Percentiles rank a stretch among this genome's conserved stretches.
Evolutionary conservation across 306 rosid genomes (phyloP).

Genomic region (Castanea crenata): DNA sequence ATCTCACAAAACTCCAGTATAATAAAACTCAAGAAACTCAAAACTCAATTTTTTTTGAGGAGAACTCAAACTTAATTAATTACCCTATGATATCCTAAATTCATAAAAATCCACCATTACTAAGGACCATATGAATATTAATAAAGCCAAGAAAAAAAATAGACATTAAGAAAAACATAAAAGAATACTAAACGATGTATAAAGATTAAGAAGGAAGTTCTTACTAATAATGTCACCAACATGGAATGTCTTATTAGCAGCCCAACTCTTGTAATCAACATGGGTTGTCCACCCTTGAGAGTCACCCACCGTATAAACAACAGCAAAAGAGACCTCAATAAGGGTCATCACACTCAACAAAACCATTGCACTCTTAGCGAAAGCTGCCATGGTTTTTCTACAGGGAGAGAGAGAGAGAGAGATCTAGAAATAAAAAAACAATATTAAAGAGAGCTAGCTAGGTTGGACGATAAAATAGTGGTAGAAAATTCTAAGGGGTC

Average conservation of each 20-base stretch:
- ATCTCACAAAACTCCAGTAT: too few relatives aligned
- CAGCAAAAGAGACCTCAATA: not conserved
- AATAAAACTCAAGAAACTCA: too few relatives aligned
- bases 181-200: too few relatives aligned
- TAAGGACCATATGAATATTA: not conserved
- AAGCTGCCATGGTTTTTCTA: not conserved
- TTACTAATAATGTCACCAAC: not conserved
- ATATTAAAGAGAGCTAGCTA: not conserved
- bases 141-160: not conserved
- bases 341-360: not conserved
- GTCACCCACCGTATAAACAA: not conserved
- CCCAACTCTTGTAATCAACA: not conserved
- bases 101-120: too few relatives aligned
- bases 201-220: not conserved
- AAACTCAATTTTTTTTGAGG: too few relatives aligned
- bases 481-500: not conserved
- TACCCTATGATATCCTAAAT: too few relatives aligned
- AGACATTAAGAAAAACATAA: not conserved
- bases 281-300: not conserved
- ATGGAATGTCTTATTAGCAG: not conserved
- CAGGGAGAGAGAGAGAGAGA: not conserved
- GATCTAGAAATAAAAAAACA: not conserved
- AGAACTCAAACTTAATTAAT: too few relatives aligned
- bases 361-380: not conserved
- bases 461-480: not conserved